phyloP scores from a whole-genome alignment of 2,329 filamentous ascomycete species.

The Colletotrichum orchidophilum region DNA sequence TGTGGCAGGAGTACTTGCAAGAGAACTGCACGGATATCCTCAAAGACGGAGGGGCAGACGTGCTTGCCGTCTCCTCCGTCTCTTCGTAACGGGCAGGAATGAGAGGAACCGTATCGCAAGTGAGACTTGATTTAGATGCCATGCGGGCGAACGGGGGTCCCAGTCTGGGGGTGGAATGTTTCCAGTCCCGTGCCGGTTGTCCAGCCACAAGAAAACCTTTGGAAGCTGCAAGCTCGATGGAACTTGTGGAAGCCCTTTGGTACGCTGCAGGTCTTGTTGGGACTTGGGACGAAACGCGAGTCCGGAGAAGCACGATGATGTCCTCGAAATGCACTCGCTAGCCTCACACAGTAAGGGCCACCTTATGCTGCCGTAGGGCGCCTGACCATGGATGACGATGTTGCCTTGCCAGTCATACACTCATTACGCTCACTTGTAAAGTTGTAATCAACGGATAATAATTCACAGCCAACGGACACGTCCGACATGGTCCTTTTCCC shows the following conservation, averaged over 20 bases:
- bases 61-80: background rate
- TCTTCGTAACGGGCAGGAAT: background rate
- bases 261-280: background rate
- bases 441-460: too few species aligned
- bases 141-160: background rate
- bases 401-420: background rate
- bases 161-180: slow-evolving; percentile 17
- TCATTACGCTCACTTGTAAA: background rate
- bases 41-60: background rate
- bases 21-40: background rate
- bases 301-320: background rate
- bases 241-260: background rate
- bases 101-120: slow-evolving; percentile 10
- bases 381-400: background rate
- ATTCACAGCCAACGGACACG: background rate
- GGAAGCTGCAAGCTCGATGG: background rate
- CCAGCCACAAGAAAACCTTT: background rate
- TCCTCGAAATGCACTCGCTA: background rate
- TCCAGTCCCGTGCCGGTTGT: background rate
- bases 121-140: slow-evolving; percentile 14
- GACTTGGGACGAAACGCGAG: background rate
- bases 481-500: background rate
- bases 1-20: background rate
- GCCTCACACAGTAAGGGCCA: background rate
- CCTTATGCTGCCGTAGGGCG: background rate